Conservation (phyloP, 2,329 filamentous ascomycete genomes). For the Myriosclerotinia curreyana region DNA sequence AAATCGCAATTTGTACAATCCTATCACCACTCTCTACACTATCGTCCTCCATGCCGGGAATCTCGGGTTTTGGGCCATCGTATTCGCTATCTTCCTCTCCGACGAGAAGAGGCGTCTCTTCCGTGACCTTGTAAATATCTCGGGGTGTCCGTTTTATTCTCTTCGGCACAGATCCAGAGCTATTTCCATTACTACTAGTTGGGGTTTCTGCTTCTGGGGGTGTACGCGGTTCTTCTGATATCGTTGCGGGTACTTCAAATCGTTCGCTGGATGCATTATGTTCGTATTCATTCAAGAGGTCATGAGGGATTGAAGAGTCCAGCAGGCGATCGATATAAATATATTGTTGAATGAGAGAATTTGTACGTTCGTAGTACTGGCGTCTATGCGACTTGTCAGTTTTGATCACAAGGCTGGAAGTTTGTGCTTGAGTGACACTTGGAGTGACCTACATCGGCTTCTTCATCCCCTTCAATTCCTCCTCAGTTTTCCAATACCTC, state of each 20-base stretch:
- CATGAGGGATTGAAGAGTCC: constrained; percentile 88
- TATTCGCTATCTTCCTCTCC: constrained; percentile 47
- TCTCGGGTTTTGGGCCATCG: constrained; percentile 50
- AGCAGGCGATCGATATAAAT: constrained; percentile 88
- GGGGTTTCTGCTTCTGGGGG: constrained; percentile 28
- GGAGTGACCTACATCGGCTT: constrained; percentile 58
- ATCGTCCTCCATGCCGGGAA: constrained; percentile 69
- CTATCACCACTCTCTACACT: constrained; percentile 70
- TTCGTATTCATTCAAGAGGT: constrained; percentile 86
- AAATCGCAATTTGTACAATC: constrained; percentile 83
- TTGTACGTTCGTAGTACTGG: constrained; percentile 84
- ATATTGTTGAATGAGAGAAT: constrained; percentile 86
- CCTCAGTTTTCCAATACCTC: constrained; percentile 78
- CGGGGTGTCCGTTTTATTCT: constrained; percentile 77
- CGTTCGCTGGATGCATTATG: constrained; percentile 42
- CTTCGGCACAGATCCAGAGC: constrained; percentile 41
- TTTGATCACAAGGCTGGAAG: constrained; percentile 20
- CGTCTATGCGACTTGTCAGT: constrained; percentile 49
- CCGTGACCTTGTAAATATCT: constrained; percentile 74
- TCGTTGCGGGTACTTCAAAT: constrained; percentile 69
- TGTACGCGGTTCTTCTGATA: constrained; percentile 62
- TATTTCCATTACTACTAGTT: constrained; percentile 33
- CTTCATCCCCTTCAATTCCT: constrained; percentile 67
- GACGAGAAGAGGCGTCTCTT: constrained; percentile 59
- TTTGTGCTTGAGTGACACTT: constrained; percentile 15